These are phyloP conservation scores for Capsicum pubescens DNA, from an alignment of 257 asterid genomes.

Conservation along the genomic window DNA sequence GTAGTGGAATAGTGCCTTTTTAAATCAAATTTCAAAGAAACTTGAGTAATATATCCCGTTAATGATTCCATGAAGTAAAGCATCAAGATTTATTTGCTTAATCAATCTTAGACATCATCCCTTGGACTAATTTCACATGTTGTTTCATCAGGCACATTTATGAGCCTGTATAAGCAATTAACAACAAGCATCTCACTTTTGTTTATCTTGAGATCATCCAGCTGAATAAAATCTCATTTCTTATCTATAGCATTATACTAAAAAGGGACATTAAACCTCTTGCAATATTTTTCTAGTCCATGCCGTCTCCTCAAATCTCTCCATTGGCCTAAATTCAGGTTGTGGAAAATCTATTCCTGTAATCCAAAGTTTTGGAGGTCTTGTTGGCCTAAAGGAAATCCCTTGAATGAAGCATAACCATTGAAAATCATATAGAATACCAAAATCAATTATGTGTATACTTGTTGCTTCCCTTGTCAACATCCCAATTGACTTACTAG, in stretches of 20 bases:
- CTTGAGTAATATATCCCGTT: conserved; percentile 41
- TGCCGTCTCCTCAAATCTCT: conserved; percentile 40
- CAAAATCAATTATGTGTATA: too few relatives aligned
- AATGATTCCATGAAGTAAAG: conserved; percentile 44
- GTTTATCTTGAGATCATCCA: conserved; percentile 44
- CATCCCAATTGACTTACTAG: conserved; percentile 39
- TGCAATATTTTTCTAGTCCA: conserved; percentile 17
- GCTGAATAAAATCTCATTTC: conserved; percentile 39
- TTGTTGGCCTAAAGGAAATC: conserved; percentile 38
- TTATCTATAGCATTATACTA: conserved; percentile 41
- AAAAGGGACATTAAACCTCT: conserved; percentile 38
- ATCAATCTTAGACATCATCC: conserved; percentile 41
- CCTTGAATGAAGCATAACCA: too few relatives aligned
- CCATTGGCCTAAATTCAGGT: conserved; percentile 41
- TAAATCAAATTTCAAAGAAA: conserved; percentile 27
- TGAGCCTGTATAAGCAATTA: conserved; percentile 46
- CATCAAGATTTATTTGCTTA: conserved; percentile 38
- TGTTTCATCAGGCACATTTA: conserved; percentile 39
- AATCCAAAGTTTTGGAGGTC: conserved; percentile 45
- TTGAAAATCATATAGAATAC: too few relatives aligned
- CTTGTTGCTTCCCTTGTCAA: too few relatives aligned
- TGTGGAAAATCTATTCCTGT: conserved; percentile 47
- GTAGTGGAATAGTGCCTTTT: conserved; percentile 28
- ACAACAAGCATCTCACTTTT: conserved; percentile 33
- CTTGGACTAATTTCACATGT: conserved; percentile 30